Percentiles rank a stretch among this genome's conserved stretches.
Evolutionary conservation across 2,329 filamentous ascomycete genomes (phyloP).

Genomic region (Pseudonectria foliicola): DNA sequence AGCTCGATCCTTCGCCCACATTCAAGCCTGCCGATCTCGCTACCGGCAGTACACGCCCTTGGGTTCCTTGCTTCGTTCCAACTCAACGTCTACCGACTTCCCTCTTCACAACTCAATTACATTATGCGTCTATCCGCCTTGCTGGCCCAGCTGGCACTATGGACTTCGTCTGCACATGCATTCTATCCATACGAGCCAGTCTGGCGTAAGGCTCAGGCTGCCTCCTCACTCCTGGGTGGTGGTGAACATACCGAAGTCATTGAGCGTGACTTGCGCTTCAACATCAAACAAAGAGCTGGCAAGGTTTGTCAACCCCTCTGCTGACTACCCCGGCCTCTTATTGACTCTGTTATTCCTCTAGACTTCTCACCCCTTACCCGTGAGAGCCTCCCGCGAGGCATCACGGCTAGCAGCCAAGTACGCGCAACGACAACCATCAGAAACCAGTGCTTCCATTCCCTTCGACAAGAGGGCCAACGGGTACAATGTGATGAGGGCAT

Average conservation of each 20-base stretch:
- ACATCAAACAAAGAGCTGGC: constrained; percentile 31
- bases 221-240: too few relatives aligned
- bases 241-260: constrained; percentile 2
- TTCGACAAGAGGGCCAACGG: constrained; percentile 35
- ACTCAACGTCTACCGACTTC: constrained; percentile 3
- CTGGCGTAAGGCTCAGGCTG: constrained; percentile 23
- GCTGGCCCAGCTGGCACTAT: constrained; percentile 42
- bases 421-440: constrained; percentile 12
- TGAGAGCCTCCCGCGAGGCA: constrained; percentile 32
- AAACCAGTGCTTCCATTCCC: constrained; percentile 3
- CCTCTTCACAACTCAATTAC: constrained; percentile 8
- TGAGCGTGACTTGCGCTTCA: constrained; percentile 29
- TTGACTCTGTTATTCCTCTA: constrained; percentile 16
- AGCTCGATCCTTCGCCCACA: constrained; percentile 14
- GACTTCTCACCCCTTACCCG: constrained; percentile 25
- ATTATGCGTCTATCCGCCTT: constrained; percentile 35
- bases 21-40: constrained; percentile 1
- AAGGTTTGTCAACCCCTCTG: constrained; percentile 22
- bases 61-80: neutral
- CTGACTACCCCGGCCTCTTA: constrained; percentile 3
- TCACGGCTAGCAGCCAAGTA: constrained; percentile 35
- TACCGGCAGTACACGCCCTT: too few relatives aligned
- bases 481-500: constrained; percentile 41
- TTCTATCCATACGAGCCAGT: constrained; percentile 40
- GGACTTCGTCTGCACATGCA: constrained; percentile 37